Evolutionary conservation across 2,329 filamentous ascomycete species (phyloP).

Genomic region (Pseudogymnoascus sp.): DNA sequence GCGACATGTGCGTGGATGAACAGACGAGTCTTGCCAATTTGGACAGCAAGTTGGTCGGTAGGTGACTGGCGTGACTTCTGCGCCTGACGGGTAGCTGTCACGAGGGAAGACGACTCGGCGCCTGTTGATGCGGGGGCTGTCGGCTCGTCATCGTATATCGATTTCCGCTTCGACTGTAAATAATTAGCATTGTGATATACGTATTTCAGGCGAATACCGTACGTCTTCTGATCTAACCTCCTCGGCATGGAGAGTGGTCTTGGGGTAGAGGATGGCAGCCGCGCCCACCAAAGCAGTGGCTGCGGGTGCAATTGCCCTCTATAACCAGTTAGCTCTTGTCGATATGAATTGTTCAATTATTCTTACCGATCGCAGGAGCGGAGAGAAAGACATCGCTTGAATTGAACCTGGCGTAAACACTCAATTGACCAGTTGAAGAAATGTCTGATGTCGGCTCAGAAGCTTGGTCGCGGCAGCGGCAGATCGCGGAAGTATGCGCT

Average conservation of each 20-base stretch:
- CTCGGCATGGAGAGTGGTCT: conserved; percentile 43
- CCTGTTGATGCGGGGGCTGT: conserved; percentile 30
- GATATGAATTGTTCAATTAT: conserved; percentile 12
- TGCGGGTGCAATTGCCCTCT: conserved; percentile 45
- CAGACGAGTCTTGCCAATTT: conserved; percentile 74
- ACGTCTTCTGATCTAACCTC: conserved; percentile 27
- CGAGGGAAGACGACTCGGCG: conserved; percentile 25
- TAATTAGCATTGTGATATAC: background rate
- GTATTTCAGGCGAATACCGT: conserved; percentile 12
- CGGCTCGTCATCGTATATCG: conserved; percentile 70
- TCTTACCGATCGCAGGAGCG: conserved; percentile 46
- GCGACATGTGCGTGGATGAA: conserved; percentile 72
- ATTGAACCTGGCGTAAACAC: conserved; percentile 20
- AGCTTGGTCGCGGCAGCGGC: conserved; percentile 10
- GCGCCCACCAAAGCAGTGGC: conserved; percentile 35
- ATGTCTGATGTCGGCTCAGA: conserved; percentile 11
- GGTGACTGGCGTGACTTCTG: conserved; percentile 39
- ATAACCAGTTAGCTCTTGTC: conserved; percentile 16
- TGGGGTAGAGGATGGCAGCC: conserved; percentile 41
- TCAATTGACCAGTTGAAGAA: conserved; percentile 19
- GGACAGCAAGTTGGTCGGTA: conserved; percentile 78
- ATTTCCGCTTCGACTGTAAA: conserved; percentile 48
- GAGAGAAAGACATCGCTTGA: conserved; percentile 45
- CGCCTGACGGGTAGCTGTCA: conserved; percentile 33
- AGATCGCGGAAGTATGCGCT: conserved; percentile 10